Conservation (phyloP, 129 eudicot species). For the Mikania micrantha region DNA sequence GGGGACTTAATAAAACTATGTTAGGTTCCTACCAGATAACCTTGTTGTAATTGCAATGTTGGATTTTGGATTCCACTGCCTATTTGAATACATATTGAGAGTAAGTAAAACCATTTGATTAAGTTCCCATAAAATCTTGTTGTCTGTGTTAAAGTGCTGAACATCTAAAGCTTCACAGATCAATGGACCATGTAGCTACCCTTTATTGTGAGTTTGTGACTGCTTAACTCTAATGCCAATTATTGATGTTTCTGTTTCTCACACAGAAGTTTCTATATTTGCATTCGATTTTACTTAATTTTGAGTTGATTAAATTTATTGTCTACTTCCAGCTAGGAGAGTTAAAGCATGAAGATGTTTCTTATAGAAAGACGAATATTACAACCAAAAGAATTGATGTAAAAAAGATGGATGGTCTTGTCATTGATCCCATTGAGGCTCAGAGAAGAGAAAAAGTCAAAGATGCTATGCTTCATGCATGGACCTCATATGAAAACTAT, state of each 20-base stretch:
- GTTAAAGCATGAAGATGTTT: constrained; percentile 29
- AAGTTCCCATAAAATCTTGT: background rate
- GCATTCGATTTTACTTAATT: background rate
- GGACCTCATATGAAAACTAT: constrained; percentile 96
- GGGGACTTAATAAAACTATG: background rate
- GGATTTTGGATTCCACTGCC: background rate
- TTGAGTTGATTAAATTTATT: constrained; percentile 8
- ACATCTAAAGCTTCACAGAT: background rate
- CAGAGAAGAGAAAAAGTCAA: constrained; percentile 82
- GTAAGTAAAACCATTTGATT: background rate
- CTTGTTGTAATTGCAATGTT: background rate
- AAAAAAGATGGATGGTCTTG: constrained; percentile 19
- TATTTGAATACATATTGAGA: background rate
- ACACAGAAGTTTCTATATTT: background rate
- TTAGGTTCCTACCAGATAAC: background rate
- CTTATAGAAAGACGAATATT: constrained; percentile 25
- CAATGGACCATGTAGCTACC: background rate
- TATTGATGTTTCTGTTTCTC: constrained; percentile 1
- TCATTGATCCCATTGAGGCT: constrained; percentile 53
- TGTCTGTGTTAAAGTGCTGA: background rate
- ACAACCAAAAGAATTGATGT: constrained; percentile 23
- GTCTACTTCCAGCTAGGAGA: constrained; percentile 34
- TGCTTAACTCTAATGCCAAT: background rate
- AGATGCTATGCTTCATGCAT: constrained; percentile 98
- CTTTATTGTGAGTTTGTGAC: background rate